Conservation (phyloP, 352 stramenopile species). For the Phytophthora nicotianae region DNA sequence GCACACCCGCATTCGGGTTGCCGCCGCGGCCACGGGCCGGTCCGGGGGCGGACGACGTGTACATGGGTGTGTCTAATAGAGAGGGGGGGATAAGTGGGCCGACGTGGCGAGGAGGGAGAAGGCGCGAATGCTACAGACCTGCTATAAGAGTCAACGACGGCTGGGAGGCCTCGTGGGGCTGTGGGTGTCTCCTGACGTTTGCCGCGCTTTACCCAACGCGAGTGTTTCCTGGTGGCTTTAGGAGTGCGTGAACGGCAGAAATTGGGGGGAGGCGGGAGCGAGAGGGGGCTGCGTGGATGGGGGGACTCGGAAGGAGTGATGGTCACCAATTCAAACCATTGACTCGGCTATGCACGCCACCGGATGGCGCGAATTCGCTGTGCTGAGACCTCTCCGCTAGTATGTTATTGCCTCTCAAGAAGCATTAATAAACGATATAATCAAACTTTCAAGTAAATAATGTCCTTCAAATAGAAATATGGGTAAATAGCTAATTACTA, state of each 20-base stretch:
- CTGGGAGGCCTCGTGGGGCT: conserved; percentile 1
- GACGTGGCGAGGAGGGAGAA: not conserved
- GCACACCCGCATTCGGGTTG: conserved; percentile 48
- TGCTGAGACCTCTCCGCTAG: not conserved
- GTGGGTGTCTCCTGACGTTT: conserved; percentile 3
- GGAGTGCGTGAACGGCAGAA: conserved; percentile 27
- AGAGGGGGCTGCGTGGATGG: conserved; percentile 34
- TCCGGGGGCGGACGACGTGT: conserved; percentile 68
- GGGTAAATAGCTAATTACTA: not conserved
- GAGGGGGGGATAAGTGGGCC: not conserved
- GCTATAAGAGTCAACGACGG: conserved; percentile 7
- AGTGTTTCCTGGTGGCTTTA: conserved; percentile 38
- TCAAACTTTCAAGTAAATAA: too few species aligned
- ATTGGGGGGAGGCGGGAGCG: conserved; percentile 39
- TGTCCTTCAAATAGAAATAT: not conserved
- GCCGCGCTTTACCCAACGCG: not conserved
- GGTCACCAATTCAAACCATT: conserved; percentile 18
- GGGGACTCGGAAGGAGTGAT: conserved; percentile 24
- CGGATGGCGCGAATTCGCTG: conserved; percentile 1
- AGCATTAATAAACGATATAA: too few species aligned
- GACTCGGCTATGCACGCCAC: conserved; percentile 1
- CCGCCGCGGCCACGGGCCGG: conserved; percentile 57
- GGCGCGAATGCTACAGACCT: conserved; percentile 4
- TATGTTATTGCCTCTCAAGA: not conserved
- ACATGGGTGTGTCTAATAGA: conserved; percentile 44